Percentiles rank a stretch among this genome's conserved stretches.
Conservation (phyloP, 805 yeast species). For the Saccharomycopsis sp. region DNA sequence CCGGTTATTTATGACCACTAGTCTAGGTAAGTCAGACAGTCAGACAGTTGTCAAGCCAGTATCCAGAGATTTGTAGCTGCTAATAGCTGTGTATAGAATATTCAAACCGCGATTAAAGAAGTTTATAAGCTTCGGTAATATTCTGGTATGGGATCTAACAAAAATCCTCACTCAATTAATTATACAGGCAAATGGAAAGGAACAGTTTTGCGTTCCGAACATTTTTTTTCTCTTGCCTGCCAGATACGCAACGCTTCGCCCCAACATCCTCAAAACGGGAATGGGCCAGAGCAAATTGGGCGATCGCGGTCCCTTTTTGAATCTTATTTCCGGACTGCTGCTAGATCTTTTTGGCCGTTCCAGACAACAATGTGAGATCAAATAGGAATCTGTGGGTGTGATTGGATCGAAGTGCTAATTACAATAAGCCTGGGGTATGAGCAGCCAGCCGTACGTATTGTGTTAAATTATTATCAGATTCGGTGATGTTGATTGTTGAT, state of each 20-base stretch:
- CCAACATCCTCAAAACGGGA: background rate
- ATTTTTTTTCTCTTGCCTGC: background rate
- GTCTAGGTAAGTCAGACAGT: too few relatives aligned
- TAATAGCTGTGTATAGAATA: too few relatives aligned
- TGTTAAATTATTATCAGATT: too few relatives aligned
- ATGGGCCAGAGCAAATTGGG: background rate
- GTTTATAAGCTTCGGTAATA: background rate
- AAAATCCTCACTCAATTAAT: background rate
- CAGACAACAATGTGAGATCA: background rate
- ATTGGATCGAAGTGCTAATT: background rate
- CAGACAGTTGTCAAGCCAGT: too few relatives aligned
- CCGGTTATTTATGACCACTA: too few relatives aligned
- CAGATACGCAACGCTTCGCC: background rate
- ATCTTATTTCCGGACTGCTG: background rate
- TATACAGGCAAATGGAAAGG: background rate
- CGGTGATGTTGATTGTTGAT: too few relatives aligned
- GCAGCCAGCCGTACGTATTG: too few relatives aligned
- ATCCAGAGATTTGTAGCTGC: too few relatives aligned
- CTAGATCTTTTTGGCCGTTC: background rate
- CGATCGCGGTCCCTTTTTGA: background rate
- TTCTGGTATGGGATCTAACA: background rate
- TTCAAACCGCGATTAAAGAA: too few relatives aligned
- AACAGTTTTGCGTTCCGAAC: background rate
- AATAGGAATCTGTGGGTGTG: background rate
- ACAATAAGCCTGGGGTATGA: too few relatives aligned